Base-by-base conservation (phyloP, 495 filamentous ascomycete genomes). In the Letharia columbiana region DNA sequence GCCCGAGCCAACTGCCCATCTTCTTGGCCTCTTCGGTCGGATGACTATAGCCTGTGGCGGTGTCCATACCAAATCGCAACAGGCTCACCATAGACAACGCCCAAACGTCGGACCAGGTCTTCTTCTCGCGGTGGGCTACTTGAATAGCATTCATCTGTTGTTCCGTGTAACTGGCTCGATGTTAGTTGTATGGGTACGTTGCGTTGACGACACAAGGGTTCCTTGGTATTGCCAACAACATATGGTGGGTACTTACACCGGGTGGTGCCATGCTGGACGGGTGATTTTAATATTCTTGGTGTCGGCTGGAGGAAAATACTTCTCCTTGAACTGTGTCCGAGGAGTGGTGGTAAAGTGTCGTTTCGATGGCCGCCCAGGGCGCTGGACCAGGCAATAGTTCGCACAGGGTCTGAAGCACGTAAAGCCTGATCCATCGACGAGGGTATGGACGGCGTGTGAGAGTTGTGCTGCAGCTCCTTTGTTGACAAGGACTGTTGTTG, bases 1-100 rank as follows among this genome's bases (percentile, higher is more conserved):
- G 76, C 40, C 71, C 3, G 77, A 70, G 64, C 81, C 78, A 65
- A 73, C 76, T 60, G 74, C 71, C 63, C 56, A 31, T 61, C 20
- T 68, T 33, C 61, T 79, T 76, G 11, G 76, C 70, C 7, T 76
- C 74, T 33, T 80, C 82, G 40, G 82, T 78, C 52, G 87, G 81
- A 72, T 91, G 89, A 58, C 79, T 83, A 74, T 93, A 93, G 45
- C 87, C 87, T 1, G 89, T 91, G 20, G 79, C 84, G 23, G 84
- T 71, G 70, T 93, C 89, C 70, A 88, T 84, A 5, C 83, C 81
- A 78, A 79, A 88, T 49, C 89, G 83, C 61, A 91, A 77, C 31
- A 88, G 39, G 2, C 86, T 83, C 33, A 91, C 80, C 61, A 82
- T 79, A 4, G 74, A 71, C 6, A 91, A 78, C 7, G 89, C 89